These are phyloP conservation scores for Termitomyces eurrhizus DNA, from an alignment of 768 basidiomycete genomes.

Conservation along the genomic window DNA sequence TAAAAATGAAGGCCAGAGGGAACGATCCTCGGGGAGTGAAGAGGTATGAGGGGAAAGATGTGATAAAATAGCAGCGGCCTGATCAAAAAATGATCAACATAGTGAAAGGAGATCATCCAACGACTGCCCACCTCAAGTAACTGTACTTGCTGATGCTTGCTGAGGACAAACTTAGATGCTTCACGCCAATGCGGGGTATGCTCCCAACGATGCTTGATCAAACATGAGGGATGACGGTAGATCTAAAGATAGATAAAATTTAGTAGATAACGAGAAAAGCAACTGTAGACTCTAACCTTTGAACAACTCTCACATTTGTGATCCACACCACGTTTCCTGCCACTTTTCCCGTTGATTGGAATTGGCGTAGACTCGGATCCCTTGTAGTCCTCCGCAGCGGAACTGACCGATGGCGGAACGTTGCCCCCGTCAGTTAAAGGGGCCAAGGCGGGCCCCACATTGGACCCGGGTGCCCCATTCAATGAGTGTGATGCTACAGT, in stretches of 20 bases:
- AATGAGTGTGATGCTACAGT: constrained; percentile 21
- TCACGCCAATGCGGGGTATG: constrained; percentile 96
- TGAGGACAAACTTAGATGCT: constrained; percentile 82
- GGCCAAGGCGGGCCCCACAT: constrained; percentile 18
- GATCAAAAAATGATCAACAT: neutral
- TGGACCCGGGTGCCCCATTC: constrained; percentile 17
- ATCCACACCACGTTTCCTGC: constrained; percentile 79
- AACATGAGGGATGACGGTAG: constrained; percentile 89
- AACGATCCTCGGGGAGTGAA: constrained; percentile 90
- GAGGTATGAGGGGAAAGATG: constrained; percentile 68
- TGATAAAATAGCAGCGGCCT: constrained; percentile 94
- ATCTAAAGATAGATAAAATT: constrained; percentile 40
- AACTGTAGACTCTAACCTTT: constrained; percentile 55
- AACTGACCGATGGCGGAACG: constrained; percentile 9
- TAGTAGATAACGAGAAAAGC: constrained; percentile 6
- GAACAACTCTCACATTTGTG: constrained; percentile 94
- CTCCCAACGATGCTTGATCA: constrained; percentile 98
- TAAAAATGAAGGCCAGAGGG: constrained; percentile 85
- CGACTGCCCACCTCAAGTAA: constrained; percentile 68
- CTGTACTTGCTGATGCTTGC: constrained; percentile 97
- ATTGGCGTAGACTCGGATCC: constrained; percentile 27
- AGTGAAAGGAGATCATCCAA: neutral
- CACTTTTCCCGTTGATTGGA: constrained; percentile 35
- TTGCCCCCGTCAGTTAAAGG: constrained; percentile 25
- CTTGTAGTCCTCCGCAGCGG: constrained; percentile 15